phyloP scores from a whole-genome alignment of 768 basidiomycete species.

The Grammothele lineata region DNA sequence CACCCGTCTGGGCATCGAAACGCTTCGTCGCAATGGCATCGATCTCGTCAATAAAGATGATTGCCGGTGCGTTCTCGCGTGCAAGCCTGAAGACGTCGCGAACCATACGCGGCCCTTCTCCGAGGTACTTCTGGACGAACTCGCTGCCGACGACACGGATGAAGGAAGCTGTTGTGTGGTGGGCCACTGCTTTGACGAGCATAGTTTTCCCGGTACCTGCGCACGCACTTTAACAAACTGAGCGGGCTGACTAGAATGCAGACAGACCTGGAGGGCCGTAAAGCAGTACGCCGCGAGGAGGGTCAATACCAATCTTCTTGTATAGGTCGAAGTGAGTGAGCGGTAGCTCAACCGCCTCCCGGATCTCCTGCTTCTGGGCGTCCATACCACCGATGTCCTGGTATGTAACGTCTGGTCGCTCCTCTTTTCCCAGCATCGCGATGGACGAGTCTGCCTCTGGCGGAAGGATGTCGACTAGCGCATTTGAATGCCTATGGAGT shows the following conservation, averaged over 20 bases:
- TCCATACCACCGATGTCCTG: constrained; percentile 97
- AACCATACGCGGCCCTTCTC: constrained; percentile 99
- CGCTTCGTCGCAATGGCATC: constrained; percentile 99
- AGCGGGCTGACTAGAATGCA: too few relatives aligned
- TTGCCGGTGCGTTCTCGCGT: constrained; percentile 93
- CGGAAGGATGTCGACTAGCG: constrained; percentile 95
- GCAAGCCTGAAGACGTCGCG: constrained; percentile 98
- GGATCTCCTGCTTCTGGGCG: constrained; percentile 95
- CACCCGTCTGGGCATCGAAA: constrained; percentile 98
- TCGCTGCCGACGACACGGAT: constrained; percentile 98
- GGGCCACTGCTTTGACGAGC: constrained; percentile 99
- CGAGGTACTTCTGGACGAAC: constrained; percentile 99
- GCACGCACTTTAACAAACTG: too few relatives aligned
- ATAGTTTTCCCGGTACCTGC: constrained; percentile 97
- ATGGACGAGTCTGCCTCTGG: constrained; percentile 99
- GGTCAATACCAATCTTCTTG: constrained; percentile 99
- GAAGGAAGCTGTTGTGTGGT: constrained; percentile 95
- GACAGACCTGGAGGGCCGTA: constrained; percentile 91
- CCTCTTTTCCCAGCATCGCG: constrained; percentile 88
- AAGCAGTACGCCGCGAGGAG: constrained; percentile 92
- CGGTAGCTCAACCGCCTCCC: constrained; percentile 97
- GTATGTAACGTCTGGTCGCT: constrained; percentile 93
- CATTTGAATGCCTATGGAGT: constrained; percentile 98
- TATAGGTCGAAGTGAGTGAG: constrained; percentile 96
- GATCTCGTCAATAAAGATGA: constrained; percentile 99